Conservation (phyloP, 2,329 filamentous ascomycete species). For the Fusarium clavum region DNA sequence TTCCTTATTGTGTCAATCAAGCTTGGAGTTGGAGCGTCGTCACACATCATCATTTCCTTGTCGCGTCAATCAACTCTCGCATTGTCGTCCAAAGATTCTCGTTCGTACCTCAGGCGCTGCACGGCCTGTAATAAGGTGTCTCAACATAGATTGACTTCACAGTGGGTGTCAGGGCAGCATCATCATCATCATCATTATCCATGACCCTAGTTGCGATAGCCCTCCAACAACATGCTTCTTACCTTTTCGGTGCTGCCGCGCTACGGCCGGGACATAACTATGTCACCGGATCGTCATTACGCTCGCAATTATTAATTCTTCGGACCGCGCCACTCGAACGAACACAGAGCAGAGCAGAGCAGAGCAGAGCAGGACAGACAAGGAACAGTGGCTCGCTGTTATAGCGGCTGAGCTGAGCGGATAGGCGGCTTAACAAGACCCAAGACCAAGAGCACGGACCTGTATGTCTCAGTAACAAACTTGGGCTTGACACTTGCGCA, state of each 20-base stretch:
- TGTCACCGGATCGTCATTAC: constrained; percentile 33
- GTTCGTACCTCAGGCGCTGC: constrained; percentile 6
- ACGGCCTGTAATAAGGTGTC: constrained; percentile 10
- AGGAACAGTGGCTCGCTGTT: constrained; percentile 23
- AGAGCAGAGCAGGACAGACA: neutral
- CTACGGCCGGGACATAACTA: constrained; percentile 27
- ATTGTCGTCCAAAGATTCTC: neutral
- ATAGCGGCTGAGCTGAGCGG: neutral
- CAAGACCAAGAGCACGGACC: constrained; percentile 4
- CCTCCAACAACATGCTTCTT: constrained; percentile 19
- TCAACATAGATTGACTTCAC: constrained; percentile 15
- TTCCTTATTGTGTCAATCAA: neutral
- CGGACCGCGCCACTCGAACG: constrained; percentile 25
- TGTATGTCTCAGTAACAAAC: constrained; percentile 10
- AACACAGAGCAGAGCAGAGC: neutral
- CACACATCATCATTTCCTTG: neutral
- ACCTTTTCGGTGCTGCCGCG: constrained; percentile 36
- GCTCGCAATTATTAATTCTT: constrained; percentile 13
- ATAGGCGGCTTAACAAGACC: constrained; percentile 1
- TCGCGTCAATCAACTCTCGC: neutral
- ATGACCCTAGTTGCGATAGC: constrained; percentile 11
- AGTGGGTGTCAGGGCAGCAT: constrained; percentile 42
- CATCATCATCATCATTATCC: constrained; percentile 42
- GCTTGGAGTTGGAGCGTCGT: neutral
- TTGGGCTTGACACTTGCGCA: constrained; percentile 4